Evolutionary conservation across 192 early-diverging fungal genomes (phyloP), one percentile per base, ranked within the genome.

Genomic region (Coemansia umbellata): DNA sequence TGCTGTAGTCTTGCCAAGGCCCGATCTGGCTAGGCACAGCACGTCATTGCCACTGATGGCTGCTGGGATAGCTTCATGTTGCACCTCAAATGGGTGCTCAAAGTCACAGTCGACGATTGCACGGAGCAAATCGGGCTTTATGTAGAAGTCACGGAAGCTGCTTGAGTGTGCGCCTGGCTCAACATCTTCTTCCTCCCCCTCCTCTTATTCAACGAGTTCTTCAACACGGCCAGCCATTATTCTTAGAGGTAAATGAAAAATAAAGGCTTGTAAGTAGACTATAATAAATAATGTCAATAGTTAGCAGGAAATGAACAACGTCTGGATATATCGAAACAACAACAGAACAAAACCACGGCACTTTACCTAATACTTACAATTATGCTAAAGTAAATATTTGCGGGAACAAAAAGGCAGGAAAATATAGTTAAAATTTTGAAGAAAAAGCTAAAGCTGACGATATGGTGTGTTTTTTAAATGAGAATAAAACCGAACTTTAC

Each of bases 61-160:
- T 56, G 95, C 94, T 35, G 95, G 94, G 58, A 98, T 95, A 63
- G 91, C 94, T 74, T 96, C 93, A 69, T 98, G 95, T 79, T 98
- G 95, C 26, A 98, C 95, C 83, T 98, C 93, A 48, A 89, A 93
- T 32, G 95, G 95, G 80, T 98, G 95, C 81, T 98, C 95, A 62
- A 98, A 98, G 79, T 94, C 95, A 57, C 94, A 98, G 77, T 98
- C 95, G 22, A 89, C 91, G 58, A 97, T 98, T 49, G 93, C 90
- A 42, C 93, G 85, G 37, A 93, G 62, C 28, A 98, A 79, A 69
- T 98, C 95, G 6, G 95, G 94, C 84, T 94, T 94, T 68, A 98
- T 83, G 54, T 97, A 69, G 62, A 98, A 97, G 69, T 98, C 95
- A 66, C 91, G 81, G 88, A 98, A 98, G 62, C 94, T 93, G 31